Percentiles rank a stretch among this genome's conserved stretches.
phyloP scores from a whole-genome alignment of 768 basidiomycete genomes.

The Boletus sp. region DNA sequence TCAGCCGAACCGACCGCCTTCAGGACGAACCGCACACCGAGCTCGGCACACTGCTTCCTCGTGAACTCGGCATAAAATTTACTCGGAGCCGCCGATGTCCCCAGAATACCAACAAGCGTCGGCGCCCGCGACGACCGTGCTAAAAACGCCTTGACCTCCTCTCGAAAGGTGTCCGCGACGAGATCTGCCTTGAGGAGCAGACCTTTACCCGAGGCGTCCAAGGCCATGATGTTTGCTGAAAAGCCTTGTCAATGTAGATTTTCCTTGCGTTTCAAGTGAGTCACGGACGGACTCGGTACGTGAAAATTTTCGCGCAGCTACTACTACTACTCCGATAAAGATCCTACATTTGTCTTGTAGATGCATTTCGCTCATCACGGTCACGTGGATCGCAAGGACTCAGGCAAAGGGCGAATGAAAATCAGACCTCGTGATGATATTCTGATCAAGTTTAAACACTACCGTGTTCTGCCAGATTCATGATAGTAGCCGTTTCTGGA shows the following conservation, averaged over 20 bases:
- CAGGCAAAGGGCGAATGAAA: not conserved
- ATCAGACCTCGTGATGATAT: not conserved
- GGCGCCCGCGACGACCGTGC: constrained; percentile 43
- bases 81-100: constrained; percentile 78
- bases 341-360: not conserved
- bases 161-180: constrained; percentile 66
- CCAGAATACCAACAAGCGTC: constrained; percentile 87
- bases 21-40: constrained; percentile 86
- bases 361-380: not conserved
- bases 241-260: too few relatives aligned
- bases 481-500: not conserved
- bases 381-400: constrained; percentile 10
- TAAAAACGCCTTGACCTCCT: constrained; percentile 58
- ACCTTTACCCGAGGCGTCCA: constrained; percentile 52
- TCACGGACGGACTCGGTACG: constrained; percentile 2
- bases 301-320: not conserved
- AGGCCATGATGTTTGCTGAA: constrained; percentile 1
- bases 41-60: constrained; percentile 79
- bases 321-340: not conserved
- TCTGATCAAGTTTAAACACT: not conserved
- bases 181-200: constrained; percentile 75
- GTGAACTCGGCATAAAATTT: constrained; percentile 89
- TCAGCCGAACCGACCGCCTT: constrained; percentile 53
- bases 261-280: too few relatives aligned
- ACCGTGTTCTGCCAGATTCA: not conserved